A percentile compares a stretch with the other conserved stretches of the same genome.
These are phyloP conservation scores for Fusarium chlamydosporum DNA, from an alignment of 2,329 filamentous ascomycete species.

Conservation along the genomic window DNA sequence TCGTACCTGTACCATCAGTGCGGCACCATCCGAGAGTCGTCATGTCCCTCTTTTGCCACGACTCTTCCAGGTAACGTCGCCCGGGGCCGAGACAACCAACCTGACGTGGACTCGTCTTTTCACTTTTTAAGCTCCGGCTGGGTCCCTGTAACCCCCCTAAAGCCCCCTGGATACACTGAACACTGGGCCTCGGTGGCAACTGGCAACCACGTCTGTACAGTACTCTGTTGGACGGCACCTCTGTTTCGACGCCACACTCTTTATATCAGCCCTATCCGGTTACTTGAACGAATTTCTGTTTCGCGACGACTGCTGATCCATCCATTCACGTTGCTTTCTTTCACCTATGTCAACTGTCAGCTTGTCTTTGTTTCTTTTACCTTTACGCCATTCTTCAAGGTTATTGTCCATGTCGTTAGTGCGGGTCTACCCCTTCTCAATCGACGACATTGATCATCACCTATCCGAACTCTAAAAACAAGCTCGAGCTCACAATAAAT, in stretches of 20 bases:
- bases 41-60: constrained; percentile 49
- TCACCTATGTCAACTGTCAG: constrained; percentile 17
- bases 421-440: constrained; percentile 37
- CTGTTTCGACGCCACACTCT: constrained; percentile 44
- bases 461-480: constrained; percentile 38
- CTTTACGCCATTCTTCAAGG: constrained; percentile 21
- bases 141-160: constrained; percentile 37
- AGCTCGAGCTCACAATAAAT: constrained; percentile 62
- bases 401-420: constrained; percentile 46
- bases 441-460: constrained; percentile 30
- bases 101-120: constrained; percentile 33
- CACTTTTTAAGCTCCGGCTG: constrained; percentile 41
- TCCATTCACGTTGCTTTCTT: constrained; percentile 12
- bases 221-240: constrained; percentile 19
- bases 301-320: constrained; percentile 10
- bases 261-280: constrained; percentile 51
- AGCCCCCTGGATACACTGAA: constrained; percentile 35
- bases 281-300: constrained; percentile 26
- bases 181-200: constrained; percentile 45
- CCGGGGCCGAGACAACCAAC: constrained; percentile 40
- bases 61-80: constrained; percentile 45
- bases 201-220: constrained; percentile 41
- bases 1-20: constrained; percentile 14
- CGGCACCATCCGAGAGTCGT: constrained; percentile 42
- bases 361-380: constrained; percentile 14